These are phyloP conservation scores for Malus hybrid DNA, from an alignment of 331 rosid species.

Conservation along the genomic window DNA sequence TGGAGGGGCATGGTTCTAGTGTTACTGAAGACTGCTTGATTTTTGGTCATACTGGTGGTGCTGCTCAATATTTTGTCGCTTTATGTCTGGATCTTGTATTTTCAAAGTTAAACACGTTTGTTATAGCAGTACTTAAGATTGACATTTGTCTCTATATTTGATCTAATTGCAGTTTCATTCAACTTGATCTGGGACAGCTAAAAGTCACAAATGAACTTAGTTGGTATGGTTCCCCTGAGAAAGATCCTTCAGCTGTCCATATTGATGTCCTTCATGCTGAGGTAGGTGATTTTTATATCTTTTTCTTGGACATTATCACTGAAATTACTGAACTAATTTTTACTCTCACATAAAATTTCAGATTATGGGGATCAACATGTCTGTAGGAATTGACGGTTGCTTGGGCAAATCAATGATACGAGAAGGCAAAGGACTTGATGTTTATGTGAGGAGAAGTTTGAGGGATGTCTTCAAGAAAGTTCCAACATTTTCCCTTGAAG, in stretches of 20 bases:
- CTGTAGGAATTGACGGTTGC: conserved; percentile 68
- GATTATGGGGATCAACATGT: conserved; percentile 93
- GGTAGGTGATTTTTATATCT: conserved; percentile 36
- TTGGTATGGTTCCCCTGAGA: conserved; percentile 84
- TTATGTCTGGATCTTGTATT: conserved; percentile 8
- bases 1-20: neutral
- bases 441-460: conserved; percentile 84
- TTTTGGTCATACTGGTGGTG: neutral
- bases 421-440: conserved; percentile 85
- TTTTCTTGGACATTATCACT: neutral
- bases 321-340: conserved; percentile 7
- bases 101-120: neutral
- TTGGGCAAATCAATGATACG: conserved; percentile 90
- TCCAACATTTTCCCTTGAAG: conserved; percentile 87
- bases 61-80: conserved; percentile 1
- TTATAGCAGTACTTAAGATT: neutral
- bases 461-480: conserved; percentile 93
- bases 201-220: conserved; percentile 70
- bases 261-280: conserved; percentile 84
- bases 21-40: neutral
- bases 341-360: conserved; percentile 33
- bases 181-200: conserved; percentile 91
- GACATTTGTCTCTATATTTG: neutral
- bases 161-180: conserved; percentile 67
- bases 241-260: conserved; percentile 88